Evolutionary conservation across 2,329 filamentous ascomycete species (phyloP).

Genomic region (Raffaelea arxii): DNA sequence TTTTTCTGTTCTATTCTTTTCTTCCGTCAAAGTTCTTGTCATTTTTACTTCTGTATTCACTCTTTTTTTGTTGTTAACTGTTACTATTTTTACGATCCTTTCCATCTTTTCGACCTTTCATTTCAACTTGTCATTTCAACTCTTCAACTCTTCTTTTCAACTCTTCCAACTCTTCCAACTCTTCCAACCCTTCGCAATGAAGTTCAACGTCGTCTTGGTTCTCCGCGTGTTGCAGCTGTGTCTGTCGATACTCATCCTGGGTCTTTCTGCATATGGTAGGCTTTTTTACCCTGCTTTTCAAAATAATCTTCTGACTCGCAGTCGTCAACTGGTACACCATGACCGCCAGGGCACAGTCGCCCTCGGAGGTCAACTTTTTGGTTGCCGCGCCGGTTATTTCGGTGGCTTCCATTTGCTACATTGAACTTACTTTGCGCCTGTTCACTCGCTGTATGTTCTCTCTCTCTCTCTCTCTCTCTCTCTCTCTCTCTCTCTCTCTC

Average conservation of each 20-base stretch:
- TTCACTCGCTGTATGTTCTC: constrained; percentile 26
- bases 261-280: constrained; percentile 39
- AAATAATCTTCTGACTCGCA: constrained; percentile 19
- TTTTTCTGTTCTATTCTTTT: constrained; percentile 13
- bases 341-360: constrained; percentile 44
- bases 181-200: constrained; percentile 23
- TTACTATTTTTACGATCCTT: constrained; percentile 4
- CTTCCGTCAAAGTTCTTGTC: constrained; percentile 10
- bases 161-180: not conserved
- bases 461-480: not conserved
- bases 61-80: constrained; percentile 12
- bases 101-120: constrained; percentile 4
- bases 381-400: constrained; percentile 45
- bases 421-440: constrained; percentile 39
- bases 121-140: not conserved
- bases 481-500: too few species aligned
- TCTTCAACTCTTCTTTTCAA: not conserved
- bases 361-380: constrained; percentile 47
- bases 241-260: constrained; percentile 35
- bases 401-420: constrained; percentile 42
- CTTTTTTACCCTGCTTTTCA: too few species aligned
- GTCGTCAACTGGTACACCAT: constrained; percentile 52
- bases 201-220: constrained; percentile 26
- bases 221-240: constrained; percentile 36
- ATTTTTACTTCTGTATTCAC: constrained; percentile 16